phyloP scores from a whole-genome alignment of 441 rosid species.

The Pelargonium citronellum region DNA sequence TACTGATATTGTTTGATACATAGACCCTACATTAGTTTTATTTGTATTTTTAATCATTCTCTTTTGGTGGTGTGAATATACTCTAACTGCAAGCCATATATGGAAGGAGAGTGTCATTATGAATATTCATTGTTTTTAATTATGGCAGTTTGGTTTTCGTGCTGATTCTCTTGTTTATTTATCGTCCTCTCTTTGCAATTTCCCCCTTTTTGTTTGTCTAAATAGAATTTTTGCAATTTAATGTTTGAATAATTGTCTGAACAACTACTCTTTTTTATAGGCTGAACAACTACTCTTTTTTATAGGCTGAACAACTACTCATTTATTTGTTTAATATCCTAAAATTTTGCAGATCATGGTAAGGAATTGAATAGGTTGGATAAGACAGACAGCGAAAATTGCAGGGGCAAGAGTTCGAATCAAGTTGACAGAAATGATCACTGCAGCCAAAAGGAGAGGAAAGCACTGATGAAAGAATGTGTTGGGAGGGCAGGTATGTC shows the following conservation, averaged over 20 bases:
- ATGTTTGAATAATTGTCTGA: background rate
- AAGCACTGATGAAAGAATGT: constrained; percentile 16
- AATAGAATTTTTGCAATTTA: constrained; percentile 6
- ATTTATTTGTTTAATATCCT: background rate
- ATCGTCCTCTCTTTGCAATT: background rate
- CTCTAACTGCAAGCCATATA: background rate
- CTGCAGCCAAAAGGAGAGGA: constrained; percentile 6
- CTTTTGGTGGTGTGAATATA: background rate
- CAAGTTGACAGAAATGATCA: constrained; percentile 13
- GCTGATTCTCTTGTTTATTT: constrained; percentile 3
- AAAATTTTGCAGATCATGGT: constrained; percentile 21
- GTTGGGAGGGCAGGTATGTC: constrained; percentile 14
- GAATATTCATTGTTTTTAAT: constrained; percentile 10
- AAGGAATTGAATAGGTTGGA: constrained; percentile 17
- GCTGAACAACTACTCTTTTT: background rate
- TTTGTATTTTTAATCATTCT: background rate
- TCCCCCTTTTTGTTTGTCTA: background rate
- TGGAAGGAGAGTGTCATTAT: constrained; percentile 10
- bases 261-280: background rate
- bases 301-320: background rate
- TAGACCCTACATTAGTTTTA: background rate
- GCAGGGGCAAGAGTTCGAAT: constrained; percentile 15
- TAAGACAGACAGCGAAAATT: constrained; percentile 7
- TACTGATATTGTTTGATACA: background rate
- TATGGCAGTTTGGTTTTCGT: background rate